Conservation (phyloP, 2,329 filamentous ascomycete species). For the Didymellaceae sp. region DNA sequence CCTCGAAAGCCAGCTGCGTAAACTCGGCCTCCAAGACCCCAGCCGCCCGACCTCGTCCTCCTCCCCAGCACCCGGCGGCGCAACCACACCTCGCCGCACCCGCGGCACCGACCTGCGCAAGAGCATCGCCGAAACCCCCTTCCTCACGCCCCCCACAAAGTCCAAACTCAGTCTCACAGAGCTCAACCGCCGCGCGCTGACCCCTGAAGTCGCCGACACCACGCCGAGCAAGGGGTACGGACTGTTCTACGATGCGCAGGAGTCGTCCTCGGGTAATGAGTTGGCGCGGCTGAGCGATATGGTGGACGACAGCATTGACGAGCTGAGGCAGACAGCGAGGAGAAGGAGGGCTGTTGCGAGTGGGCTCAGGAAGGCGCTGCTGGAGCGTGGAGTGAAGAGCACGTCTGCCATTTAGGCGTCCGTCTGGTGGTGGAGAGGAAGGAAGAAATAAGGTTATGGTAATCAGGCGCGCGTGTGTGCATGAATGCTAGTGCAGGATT, state of each 20-base stretch:
- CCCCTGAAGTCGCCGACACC: conserved; percentile 36
- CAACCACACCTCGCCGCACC: conserved; percentile 29
- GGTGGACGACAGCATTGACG: conserved; percentile 50
- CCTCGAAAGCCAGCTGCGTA: conserved; percentile 84
- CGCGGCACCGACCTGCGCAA: conserved; percentile 23
- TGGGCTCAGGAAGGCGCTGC: conserved; percentile 47
- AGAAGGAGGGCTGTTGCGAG: conserved; percentile 49
- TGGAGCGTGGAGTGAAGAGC: conserved; percentile 41
- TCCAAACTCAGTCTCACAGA: conserved; percentile 41
- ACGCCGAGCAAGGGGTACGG: conserved; percentile 44
- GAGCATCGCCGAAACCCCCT: conserved; percentile 36
- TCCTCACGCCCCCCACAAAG: conserved; percentile 47
- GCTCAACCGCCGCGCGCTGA: conserved; percentile 38
- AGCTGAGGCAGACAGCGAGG: conserved; percentile 42
- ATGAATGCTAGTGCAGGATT: no score
- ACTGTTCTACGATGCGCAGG: conserved; percentile 45
- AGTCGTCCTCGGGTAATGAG: conserved; percentile 30
- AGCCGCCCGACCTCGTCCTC: conserved; percentile 36
- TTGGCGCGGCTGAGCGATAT: conserved; percentile 48
- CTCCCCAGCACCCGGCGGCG: conserved; percentile 16
- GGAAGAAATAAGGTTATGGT: no score
- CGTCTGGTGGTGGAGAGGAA: no score
- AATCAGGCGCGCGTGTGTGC: no score
- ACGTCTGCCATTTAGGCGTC: conserved; percentile 13
- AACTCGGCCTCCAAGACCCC: conserved; percentile 55